Evolutionary conservation across 2,329 filamentous ascomycete genomes (phyloP).

Genomic region (Didymosphaeria variabile): DNA sequence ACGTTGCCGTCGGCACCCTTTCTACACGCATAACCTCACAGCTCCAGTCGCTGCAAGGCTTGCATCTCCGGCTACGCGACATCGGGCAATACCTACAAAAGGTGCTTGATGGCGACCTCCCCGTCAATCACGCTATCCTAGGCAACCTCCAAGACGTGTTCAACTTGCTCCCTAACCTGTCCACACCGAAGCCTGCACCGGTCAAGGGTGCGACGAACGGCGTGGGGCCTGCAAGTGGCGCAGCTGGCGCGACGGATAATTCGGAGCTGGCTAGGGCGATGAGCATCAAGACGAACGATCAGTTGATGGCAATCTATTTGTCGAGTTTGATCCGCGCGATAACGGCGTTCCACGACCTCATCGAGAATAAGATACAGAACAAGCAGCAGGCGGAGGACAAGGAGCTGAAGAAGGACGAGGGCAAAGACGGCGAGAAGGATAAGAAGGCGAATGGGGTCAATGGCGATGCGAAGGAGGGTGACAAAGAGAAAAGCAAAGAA

Average conservation of each 20-base stretch:
- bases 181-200: slow-evolving; percentile 74
- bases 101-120: slow-evolving; percentile 89
- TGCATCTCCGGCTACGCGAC: slow-evolving; percentile 92
- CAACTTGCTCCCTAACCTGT: slow-evolving; percentile 96
- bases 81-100: slow-evolving; percentile 96
- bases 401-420: slow-evolving; percentile 72
- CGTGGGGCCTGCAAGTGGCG: slow-evolving; percentile 62
- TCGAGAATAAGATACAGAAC: slow-evolving; percentile 99
- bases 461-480: slow-evolving; percentile 56
- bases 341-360: slow-evolving; percentile 97
- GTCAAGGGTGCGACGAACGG: slow-evolving; percentile 55
- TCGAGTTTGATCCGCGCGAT: slow-evolving; percentile 97
- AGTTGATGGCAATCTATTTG: slow-evolving; percentile 97
- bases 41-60: slow-evolving; percentile 93
- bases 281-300: slow-evolving; percentile 99
- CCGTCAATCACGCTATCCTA: slow-evolving; percentile 95
- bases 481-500: slow-evolving; percentile 67
- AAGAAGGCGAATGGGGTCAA: slow-evolving; percentile 64
- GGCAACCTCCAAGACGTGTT: slow-evolving; percentile 99
- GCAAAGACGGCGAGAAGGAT: slow-evolving; percentile 72
- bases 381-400: slow-evolving; percentile 96
- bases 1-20: slow-evolving; percentile 95
- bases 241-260: slow-evolving; percentile 64
- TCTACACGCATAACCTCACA: slow-evolving; percentile 98
- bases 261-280: slow-evolving; percentile 93